Evolutionary conservation across 768 basidiomycete genomes (phyloP).

Genomic region (Gymnopilus dilepis): DNA sequence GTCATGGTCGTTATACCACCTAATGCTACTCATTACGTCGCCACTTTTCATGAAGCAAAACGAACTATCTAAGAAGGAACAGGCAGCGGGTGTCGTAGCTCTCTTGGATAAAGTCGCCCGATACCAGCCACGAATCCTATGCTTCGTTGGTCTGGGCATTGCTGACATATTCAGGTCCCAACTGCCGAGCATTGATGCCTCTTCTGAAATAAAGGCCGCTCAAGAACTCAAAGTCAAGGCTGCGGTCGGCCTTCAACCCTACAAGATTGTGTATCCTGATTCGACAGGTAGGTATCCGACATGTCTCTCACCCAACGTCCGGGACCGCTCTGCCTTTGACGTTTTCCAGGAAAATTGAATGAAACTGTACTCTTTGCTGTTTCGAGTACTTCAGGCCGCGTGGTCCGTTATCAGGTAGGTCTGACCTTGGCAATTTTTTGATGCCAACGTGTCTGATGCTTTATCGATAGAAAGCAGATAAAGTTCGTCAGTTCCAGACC

Average conservation of each 20-base stretch:
- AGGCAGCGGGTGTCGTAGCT: constrained; percentile 54
- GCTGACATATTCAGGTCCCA: constrained; percentile 41
- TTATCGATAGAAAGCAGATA: constrained; percentile 45
- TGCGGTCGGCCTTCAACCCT: constrained; percentile 52
- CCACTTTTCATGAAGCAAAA: constrained; percentile 44
- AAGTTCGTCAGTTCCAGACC: constrained; percentile 45
- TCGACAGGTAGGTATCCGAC: constrained; percentile 12
- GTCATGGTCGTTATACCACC: background rate
- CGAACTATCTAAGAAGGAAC: constrained; percentile 60
- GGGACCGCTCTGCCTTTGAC: background rate
- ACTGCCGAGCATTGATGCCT: constrained; percentile 19
- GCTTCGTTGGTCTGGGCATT: constrained; percentile 81
- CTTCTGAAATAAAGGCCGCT: background rate
- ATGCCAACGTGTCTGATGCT: background rate
- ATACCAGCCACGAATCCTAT: constrained; percentile 68
- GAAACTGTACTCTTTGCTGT: constrained; percentile 80
- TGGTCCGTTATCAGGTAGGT: constrained; percentile 72
- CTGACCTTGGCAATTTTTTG: background rate
- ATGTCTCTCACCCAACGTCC: background rate
- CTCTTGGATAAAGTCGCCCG: constrained; percentile 64
- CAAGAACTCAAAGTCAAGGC: constrained; percentile 19
- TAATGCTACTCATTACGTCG: background rate
- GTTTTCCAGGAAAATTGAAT: background rate
- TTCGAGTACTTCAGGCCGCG: constrained; percentile 78
- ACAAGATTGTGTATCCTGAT: constrained; percentile 51